A percentile compares a stretch with the other conserved stretches of the same genome.
phyloP scores from a whole-genome alignment of 2,329 filamentous ascomycete genomes.

The Endothia cerciana region DNA sequence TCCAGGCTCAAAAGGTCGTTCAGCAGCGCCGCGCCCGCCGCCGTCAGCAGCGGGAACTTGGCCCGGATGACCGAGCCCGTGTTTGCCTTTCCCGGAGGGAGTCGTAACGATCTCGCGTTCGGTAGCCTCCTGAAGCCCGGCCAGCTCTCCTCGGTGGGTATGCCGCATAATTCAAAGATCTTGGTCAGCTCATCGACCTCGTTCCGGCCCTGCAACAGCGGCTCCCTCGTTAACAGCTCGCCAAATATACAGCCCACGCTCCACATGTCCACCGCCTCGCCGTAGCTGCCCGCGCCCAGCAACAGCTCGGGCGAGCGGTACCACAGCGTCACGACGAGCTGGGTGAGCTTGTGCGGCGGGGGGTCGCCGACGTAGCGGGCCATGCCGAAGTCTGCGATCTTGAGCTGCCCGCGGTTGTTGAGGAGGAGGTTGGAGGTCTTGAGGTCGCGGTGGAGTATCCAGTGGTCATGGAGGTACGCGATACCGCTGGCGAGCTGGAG shows the following conservation, averaged over 20 bases:
- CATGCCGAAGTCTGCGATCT: slow-evolving; percentile 98
- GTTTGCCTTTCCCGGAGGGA: slow-evolving; percentile 56
- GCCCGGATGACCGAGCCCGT: slow-evolving; percentile 66
- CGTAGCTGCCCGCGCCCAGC: slow-evolving; percentile 78
- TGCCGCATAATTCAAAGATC: slow-evolving; percentile 88
- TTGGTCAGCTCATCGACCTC: slow-evolving; percentile 88
- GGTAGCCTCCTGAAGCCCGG: slow-evolving; percentile 84
- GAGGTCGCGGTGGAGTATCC: slow-evolving; percentile 91
- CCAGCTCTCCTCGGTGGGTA: slow-evolving; percentile 83
- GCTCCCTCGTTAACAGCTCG: slow-evolving; percentile 82
- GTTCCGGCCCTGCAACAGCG: slow-evolving; percentile 84
- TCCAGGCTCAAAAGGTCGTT: slow-evolving; percentile 73
- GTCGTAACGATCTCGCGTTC: slow-evolving; percentile 78
- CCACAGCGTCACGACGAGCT: slow-evolving; percentile 96
- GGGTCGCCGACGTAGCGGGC: slow-evolving; percentile 86
- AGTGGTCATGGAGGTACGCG: slow-evolving; percentile 83
- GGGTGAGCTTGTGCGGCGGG: slow-evolving; percentile 71
- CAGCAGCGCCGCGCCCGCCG: slow-evolving; percentile 73
- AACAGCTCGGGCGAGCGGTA: slow-evolving; percentile 92
- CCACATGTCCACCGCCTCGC: slow-evolving; percentile 86
- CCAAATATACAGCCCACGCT: slow-evolving; percentile 94
- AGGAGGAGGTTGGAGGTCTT: slow-evolving; percentile 94
- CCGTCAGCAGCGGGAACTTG: slow-evolving; percentile 80
- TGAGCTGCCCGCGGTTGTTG: slow-evolving; percentile 92
- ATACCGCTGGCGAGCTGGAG: slow-evolving; percentile 81